Evolutionary conservation across 2,329 filamentous ascomycete species (phyloP).

Genomic region (Nigrograna mackinnonii): DNA sequence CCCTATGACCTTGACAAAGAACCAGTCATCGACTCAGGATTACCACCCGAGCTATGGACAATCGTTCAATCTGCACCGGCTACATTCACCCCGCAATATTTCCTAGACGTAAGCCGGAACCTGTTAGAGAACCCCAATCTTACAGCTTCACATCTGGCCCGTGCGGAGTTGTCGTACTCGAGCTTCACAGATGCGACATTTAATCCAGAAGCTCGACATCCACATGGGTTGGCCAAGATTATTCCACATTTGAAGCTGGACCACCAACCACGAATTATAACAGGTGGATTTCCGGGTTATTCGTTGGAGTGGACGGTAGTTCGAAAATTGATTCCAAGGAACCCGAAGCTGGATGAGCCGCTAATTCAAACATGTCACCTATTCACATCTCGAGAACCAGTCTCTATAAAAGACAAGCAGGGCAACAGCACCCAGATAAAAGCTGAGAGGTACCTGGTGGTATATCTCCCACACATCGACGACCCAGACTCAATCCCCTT

Average conservation of each 20-base stretch:
- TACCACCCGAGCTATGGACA: constrained; percentile 39
- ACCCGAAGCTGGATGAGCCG: constrained; percentile 72
- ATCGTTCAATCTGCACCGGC: constrained; percentile 52
- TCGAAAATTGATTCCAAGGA: constrained; percentile 79
- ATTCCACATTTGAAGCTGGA: constrained; percentile 54
- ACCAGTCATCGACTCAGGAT: constrained; percentile 24
- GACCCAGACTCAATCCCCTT: constrained; percentile 71
- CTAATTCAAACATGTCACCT: constrained; percentile 84
- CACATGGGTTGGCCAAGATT: constrained; percentile 45
- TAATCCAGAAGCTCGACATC: constrained; percentile 30
- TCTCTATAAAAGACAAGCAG: constrained; percentile 20
- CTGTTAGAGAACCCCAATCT: constrained; percentile 79
- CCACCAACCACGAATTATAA: constrained; percentile 31
- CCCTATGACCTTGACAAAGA: constrained; percentile 34
- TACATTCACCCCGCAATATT: constrained; percentile 65
- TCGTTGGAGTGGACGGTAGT: constrained; percentile 67
- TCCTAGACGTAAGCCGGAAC: constrained; percentile 71
- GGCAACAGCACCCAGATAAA: constrained; percentile 29
- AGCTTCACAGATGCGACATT: constrained; percentile 43
- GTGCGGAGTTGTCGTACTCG: constrained; percentile 73
- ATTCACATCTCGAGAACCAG: constrained; percentile 48
- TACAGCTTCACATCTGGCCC: constrained; percentile 76
- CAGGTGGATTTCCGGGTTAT: constrained; percentile 37
- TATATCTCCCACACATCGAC: constrained; percentile 77
- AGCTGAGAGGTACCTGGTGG: constrained; percentile 59